Base-by-base conservation (phyloP, 106 monocot genomes). In the Platanthera zijinensis region DNA sequence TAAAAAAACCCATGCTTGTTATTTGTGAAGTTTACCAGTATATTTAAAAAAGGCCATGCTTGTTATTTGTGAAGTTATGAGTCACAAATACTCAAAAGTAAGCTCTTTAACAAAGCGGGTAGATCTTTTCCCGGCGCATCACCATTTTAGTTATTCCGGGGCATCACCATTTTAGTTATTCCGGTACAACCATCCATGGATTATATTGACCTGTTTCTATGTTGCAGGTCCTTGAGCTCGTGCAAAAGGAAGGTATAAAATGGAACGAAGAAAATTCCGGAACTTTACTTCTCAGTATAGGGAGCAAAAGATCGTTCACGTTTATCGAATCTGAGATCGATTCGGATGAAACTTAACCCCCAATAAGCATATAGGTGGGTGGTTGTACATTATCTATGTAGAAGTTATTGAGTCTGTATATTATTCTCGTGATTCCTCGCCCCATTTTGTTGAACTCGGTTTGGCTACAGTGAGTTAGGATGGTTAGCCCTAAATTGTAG, bases 221-320 rank as follows among this genome's bases (percentile, higher is more conserved):
- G 10, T 63, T 76, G n/a, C 83, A 99, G 97, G 97, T 83, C 9
- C 82, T 86, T 22, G 57, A 46, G 2, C 84, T 99, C 14, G 75
- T 75, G 30, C 57, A 77, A 56, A 92, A 84, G 62, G 97, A 99
- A 86, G 89, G 77, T 4, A 86, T 97, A n/a, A 52, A 86, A 53
- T 99, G 89, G 89, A 76, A 74, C 21, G 87, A 85, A 76, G 97
- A 94, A 75, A 94, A 99, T 79, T 69, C 86, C 15, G 97, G 97
- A 71, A 85, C 91, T 32, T 63, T 99, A 51, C 51, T 92, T 5
- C 80, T 99, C 12, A 46, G 52, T 25, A 76, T 92, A n/a, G 83
- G 86, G 73, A 80, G 86, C 3, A 53, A 59, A 21, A 91, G 79
- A 68, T 76, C 89, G 74, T 97, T 89, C 15, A 83, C 68, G 69